A percentile compares a stretch with the other conserved stretches of the same genome.
Evolutionary conservation across 2,329 filamentous ascomycete genomes (phyloP).

Genomic region (Apiospora sp.): DNA sequence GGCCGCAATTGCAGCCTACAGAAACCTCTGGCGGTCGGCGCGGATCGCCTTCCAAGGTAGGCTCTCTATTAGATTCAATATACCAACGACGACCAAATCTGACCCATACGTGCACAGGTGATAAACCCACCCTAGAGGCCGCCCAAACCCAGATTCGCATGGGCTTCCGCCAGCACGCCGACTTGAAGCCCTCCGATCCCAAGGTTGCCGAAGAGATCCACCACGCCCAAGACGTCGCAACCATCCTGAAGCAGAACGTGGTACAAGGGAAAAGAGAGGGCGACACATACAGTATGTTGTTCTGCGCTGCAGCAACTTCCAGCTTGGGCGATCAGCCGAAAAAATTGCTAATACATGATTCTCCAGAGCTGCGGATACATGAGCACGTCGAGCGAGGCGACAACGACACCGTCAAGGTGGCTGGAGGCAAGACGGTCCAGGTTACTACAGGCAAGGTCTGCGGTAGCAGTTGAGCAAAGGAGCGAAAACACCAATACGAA

Average conservation of each 20-base stretch:
- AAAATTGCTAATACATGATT: background rate
- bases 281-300: constrained; percentile 69
- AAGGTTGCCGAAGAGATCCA: constrained; percentile 71
- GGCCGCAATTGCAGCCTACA: constrained; percentile 72
- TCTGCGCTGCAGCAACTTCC: constrained; percentile 2
- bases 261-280: constrained; percentile 76
- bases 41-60: constrained; percentile 84
- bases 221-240: constrained; percentile 84
- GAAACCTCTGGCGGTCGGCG: constrained; percentile 81
- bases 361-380: constrained; percentile 83
- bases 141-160: constrained; percentile 76
- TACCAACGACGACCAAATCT: constrained; percentile 16
- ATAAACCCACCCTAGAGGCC: constrained; percentile 71
- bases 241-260: constrained; percentile 81
- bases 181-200: constrained; percentile 63
- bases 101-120: constrained; percentile 61
- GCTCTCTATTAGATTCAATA: background rate
- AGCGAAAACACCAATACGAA: background rate
- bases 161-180: constrained; percentile 74
- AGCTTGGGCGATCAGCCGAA: constrained; percentile 25
- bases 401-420: constrained; percentile 86
- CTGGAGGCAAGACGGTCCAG: constrained; percentile 47
- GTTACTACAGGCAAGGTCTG: constrained; percentile 29
- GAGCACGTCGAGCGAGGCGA: constrained; percentile 90
- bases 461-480: background rate